Percentiles rank a stretch among this genome's conserved stretches.
Evolutionary conservation across 176 grass and related monocot genomes (phyloP).

Genomic region (Aechmea fasciata): DNA sequence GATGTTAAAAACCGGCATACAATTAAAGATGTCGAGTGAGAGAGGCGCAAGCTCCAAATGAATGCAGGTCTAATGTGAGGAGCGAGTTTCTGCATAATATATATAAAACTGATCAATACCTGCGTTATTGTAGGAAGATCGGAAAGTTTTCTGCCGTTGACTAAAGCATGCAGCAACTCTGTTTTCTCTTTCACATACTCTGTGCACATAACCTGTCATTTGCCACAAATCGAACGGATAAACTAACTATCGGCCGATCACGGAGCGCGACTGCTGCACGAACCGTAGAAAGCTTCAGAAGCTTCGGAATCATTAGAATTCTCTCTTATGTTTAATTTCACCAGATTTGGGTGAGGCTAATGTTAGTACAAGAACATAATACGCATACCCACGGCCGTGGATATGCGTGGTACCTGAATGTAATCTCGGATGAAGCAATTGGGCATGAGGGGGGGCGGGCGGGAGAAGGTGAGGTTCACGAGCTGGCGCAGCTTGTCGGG

Average conservation of each 20-base stretch:
- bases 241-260: not conserved
- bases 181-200: conserved; percentile 67
- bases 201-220: conserved; percentile 73
- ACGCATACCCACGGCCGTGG: too few relatives aligned
- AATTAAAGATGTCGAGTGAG: too few relatives aligned
- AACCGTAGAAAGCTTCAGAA: too few relatives aligned
- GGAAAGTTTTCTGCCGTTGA: conserved; percentile 51
- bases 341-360: too few relatives aligned
- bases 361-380: too few relatives aligned
- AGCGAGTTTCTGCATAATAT: too few relatives aligned
- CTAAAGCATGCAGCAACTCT: conserved; percentile 52
- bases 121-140: conserved; percentile 71
- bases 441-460: conserved; percentile 63
- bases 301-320: too few relatives aligned
- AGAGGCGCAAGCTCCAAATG: not conserved
- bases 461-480: conserved; percentile 62
- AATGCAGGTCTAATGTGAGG: not conserved
- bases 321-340: too few relatives aligned
- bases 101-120: conserved; percentile 28
- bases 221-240: conserved; percentile 3
- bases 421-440: conserved; percentile 89
- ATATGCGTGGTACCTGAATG: conserved; percentile 37
- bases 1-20: too few relatives aligned
- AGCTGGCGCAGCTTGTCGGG: conserved; percentile 70
- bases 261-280: too few relatives aligned